These are phyloP conservation scores for Floccularia luteovirens DNA, from an alignment of 768 basidiomycete genomes.

Conservation along the genomic window DNA sequence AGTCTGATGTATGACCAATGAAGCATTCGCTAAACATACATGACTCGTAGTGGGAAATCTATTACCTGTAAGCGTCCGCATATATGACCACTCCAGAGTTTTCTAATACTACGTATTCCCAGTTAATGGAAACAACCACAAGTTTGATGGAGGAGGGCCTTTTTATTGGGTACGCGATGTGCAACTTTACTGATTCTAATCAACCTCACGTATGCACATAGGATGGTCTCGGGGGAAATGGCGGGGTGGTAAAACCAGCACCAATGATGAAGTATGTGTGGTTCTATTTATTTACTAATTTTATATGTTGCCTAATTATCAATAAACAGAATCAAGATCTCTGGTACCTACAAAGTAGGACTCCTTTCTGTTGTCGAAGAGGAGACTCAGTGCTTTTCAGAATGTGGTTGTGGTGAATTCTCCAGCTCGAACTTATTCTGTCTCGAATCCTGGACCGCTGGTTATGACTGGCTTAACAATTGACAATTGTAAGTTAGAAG, in stretches of 20 bases:
- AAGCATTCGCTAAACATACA: background rate
- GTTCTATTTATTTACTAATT: background rate
- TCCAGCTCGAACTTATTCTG: constrained; percentile 28
- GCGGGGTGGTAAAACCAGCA: constrained; percentile 29
- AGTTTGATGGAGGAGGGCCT: constrained; percentile 33
- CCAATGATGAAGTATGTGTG: constrained; percentile 35
- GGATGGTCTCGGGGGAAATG: constrained; percentile 31
- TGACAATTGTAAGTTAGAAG: constrained; percentile 42
- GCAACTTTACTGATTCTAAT: background rate
- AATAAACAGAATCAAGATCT: constrained; percentile 24
- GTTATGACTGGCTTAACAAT: constrained; percentile 38
- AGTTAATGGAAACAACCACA: constrained; percentile 35
- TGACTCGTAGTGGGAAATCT: constrained; percentile 29
- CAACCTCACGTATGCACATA: constrained; percentile 8
- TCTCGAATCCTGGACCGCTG: constrained; percentile 29
- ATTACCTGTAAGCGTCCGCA: constrained; percentile 34
- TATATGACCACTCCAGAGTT: background rate
- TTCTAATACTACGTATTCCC: background rate
- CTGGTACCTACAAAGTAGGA: constrained; percentile 25
- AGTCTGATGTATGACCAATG: background rate
- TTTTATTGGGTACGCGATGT: constrained; percentile 29
- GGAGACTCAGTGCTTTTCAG: constrained; percentile 7
- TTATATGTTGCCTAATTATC: background rate
- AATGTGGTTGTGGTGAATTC: constrained; percentile 34
- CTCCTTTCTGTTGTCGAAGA: constrained; percentile 8